These are phyloP conservation scores for Dendryphion nanum DNA, from an alignment of 2,329 filamentous ascomycete species.

Conservation along the genomic window DNA sequence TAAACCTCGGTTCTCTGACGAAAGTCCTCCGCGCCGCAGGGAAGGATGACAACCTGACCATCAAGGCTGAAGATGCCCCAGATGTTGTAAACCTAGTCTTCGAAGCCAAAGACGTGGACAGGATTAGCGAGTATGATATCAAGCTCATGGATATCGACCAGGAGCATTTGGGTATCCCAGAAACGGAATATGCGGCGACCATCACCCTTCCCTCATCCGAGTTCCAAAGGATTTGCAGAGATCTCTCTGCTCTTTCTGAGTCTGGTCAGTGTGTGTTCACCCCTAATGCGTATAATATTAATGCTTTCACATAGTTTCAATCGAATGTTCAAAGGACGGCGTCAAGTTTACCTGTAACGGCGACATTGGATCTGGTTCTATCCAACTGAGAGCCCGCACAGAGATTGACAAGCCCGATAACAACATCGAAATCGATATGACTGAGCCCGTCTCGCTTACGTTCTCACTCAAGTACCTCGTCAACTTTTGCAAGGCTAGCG, in stretches of 20 bases:
- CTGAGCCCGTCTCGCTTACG: conserved; percentile 88
- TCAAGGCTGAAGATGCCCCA: conserved; percentile 96
- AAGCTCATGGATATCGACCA: conserved; percentile 99
- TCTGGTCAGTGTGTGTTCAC: conserved; percentile 65
- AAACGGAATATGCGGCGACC: conserved; percentile 95
- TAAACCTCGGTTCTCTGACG: conserved; percentile 94
- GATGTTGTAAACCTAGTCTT: conserved; percentile 95
- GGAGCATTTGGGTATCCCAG: conserved; percentile 96
- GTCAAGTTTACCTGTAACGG: conserved; percentile 92
- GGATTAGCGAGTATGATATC: conserved; percentile 97
- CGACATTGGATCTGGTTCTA: conserved; percentile 93
- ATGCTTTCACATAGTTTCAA: conserved; percentile 65
- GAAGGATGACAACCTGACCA: conserved; percentile 88
- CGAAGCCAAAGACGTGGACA: conserved; percentile 83
- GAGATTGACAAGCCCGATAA: conserved; percentile 85
- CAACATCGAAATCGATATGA: conserved; percentile 85
- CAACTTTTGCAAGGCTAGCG: conserved; percentile 99
- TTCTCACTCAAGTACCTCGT: conserved; percentile 99
- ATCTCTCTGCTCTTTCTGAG: conserved; percentile 88
- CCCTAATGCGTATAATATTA: conserved; percentile 11
- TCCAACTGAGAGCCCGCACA: conserved; percentile 84
- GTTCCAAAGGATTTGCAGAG: conserved; percentile 92
- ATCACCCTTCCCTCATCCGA: conserved; percentile 85
- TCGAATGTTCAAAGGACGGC: conserved; percentile 95
- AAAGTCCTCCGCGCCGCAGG: conserved; percentile 95